Base-by-base conservation (phyloP, 495 filamentous ascomycete genomes). In the Baudoinia panamericana region DNA sequence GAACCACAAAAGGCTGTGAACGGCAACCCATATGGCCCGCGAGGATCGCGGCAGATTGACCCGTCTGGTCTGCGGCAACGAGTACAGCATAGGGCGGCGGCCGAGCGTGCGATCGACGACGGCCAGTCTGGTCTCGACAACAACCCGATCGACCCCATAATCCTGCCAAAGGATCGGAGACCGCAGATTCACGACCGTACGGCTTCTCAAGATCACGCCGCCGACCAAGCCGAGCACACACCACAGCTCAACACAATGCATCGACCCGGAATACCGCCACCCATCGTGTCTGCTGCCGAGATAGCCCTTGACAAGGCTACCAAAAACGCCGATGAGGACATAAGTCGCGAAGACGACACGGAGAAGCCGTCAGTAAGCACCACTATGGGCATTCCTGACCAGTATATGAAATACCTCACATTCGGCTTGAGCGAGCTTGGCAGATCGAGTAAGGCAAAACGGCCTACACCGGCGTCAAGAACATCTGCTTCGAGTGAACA, bases 321-420 rank as follows among this genome's bases (percentile, higher is more conserved):
- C 2, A 11, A 30, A 8, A 20, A 35, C 5, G 45, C 40, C 2
- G 46, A 34, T 29, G n/a, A 16, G 5, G 32, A 38, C 35, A 4
- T 21, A 39, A 21, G 2, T 2, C 36, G 9, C 9, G 28, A 26
- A 26, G 52, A 43, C 26, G 56, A 56, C n/a, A 51, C 50, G 5
- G 50, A 64, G 16, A 55, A 56, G 12, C 55, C 48, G 3, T 50
- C 63, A 12, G 50, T 62, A 10, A 59, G 60, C 12, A 59, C 60
- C 6, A 68, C 72, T 33, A 50, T 69, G 20, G 63, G 65, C 20
- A 65, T 56, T 23, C 57, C 61, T 15, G 57, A 60, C 19, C 56
- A 53, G 31, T 57, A 60, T 29, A 71, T 75, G 61, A 76, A 72
- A 46, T 75, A 73, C 44, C 54, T 76, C 28, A 75, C 71, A 15